Percentiles rank a stretch among this genome's conserved stretches.
Evolutionary conservation across 108 stramenopile genomes (phyloP).

Genomic region (Cyclotella sp.): DNA sequence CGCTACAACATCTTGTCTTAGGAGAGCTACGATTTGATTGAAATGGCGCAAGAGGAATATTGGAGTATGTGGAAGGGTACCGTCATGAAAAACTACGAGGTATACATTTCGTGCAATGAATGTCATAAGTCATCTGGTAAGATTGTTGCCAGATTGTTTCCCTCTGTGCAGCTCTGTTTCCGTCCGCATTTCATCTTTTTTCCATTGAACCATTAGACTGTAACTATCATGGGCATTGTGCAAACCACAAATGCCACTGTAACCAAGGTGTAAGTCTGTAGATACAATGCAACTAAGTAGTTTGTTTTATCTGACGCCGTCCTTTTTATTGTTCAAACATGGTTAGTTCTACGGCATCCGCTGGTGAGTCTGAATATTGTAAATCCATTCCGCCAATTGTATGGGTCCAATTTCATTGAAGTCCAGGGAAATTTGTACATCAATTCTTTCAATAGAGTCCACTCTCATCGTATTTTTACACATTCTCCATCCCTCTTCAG

Average conservation of each 20-base stretch:
- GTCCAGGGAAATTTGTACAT: too few species aligned
- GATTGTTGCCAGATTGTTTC: neutral
- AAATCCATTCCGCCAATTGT: too few species aligned
- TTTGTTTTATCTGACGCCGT: neutral
- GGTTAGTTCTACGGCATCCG: neutral
- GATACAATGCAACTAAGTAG: neutral
- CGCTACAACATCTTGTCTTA: neutral
- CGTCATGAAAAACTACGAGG: slow-evolving; percentile 1
- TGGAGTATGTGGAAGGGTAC: slow-evolving; percentile 44
- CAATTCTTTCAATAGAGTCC: too few species aligned
- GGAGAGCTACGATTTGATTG: slow-evolving; percentile 35
- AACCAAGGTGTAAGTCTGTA: neutral
- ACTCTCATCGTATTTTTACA: neutral
- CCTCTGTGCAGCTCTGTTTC: neutral
- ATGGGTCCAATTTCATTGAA: too few species aligned
- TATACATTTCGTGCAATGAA: slow-evolving; percentile 1
- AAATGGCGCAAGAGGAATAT: slow-evolving; percentile 17
- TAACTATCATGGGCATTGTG: slow-evolving; percentile 1
- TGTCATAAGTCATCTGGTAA: neutral
- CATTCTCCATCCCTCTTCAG: neutral
- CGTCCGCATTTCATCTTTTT: neutral
- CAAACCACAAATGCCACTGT: neutral
- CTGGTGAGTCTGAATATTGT: neutral
- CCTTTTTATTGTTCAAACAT: neutral
- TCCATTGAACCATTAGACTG: neutral